Evolutionary conservation across 2,329 filamentous ascomycete species (phyloP), one percentile per base, ranked within the genome.

Genomic region (Calcarisporium arbuscula): DNA sequence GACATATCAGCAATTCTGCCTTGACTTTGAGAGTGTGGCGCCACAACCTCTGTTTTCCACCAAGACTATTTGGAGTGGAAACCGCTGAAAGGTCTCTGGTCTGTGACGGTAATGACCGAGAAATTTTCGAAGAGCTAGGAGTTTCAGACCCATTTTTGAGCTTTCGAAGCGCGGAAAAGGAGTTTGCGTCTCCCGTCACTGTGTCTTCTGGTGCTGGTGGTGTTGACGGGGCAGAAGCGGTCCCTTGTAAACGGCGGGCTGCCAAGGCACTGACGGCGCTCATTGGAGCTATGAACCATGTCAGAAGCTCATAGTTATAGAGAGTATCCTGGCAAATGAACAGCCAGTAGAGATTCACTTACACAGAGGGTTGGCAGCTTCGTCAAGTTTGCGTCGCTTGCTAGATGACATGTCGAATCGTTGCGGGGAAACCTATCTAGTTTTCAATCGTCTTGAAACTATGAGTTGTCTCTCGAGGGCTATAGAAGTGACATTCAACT

Each of bases 241-340:
- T 42, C 12, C 37, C 45, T 14, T 51, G 43, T 9, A 49, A 54
- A 19, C 58, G 51, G 11, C 57, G 51, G 39, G 58, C 60, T 21
- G 58, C 54, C 15, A 62, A 43, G 6, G 60, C 58, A 40, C 56
- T 61, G n/a, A 61, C 42, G n/a, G 60, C 58, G 26, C 54, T 61
- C 37, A 53, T 48, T 4, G 51, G 44, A 36, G 43, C 45, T 42
- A 19, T 18, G 25, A 17, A 30, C 21, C 16, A 12, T 14, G 19
- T 26, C 19, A 39, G 19, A 15, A 17, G 12, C n/a, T 28, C 21
- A 16, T 28, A 15, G 10, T 28, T 18, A 32, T 27, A 20, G 10
- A 22, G 10, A 16, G 12, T 16, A 14, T 12, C 14, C 17, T 19
- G 12, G 18, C 8, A 20, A 16, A n/a, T 14, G 8, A 8, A 16